Evolutionary conservation across 371 early-diverging fungal species (phyloP).

Genomic region (Catenaria anguillulae): DNA sequence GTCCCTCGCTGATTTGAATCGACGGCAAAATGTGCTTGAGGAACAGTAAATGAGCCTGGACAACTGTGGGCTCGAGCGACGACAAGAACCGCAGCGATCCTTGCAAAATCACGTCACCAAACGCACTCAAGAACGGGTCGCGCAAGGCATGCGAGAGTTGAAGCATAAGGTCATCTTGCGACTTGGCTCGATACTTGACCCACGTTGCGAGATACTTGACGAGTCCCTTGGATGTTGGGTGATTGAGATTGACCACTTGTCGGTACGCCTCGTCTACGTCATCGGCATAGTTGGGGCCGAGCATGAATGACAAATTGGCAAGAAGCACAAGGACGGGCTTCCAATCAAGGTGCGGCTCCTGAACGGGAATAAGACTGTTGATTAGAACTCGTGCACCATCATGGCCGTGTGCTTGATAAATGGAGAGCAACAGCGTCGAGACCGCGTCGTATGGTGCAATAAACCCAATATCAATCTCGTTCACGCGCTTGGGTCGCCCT

Average conservation of each 20-base stretch:
- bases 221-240: not conserved
- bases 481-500: not conserved
- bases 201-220: not conserved
- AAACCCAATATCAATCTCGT: not conserved
- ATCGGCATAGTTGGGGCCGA: not conserved
- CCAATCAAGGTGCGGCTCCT: not conserved
- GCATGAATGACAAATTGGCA: not conserved
- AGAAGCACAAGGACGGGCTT: not conserved
- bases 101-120: not conserved
- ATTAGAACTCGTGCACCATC: not conserved
- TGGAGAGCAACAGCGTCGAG: not conserved
- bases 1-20: not conserved
- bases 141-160: not conserved
- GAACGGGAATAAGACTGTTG: not conserved
- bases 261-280: not conserved
- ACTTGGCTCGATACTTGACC: not conserved
- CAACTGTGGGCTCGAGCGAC: not conserved
- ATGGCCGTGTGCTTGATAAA: not conserved
- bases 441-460: not conserved
- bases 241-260: too few relatives aligned
- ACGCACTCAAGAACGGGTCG: not conserved
- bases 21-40: not conserved
- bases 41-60: not conserved
- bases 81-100: not conserved
- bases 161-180: not conserved